phyloP scores from a whole-genome alignment of 1,139 yeast genomes.

The Lodderomyces pseudojiufengensis region DNA sequence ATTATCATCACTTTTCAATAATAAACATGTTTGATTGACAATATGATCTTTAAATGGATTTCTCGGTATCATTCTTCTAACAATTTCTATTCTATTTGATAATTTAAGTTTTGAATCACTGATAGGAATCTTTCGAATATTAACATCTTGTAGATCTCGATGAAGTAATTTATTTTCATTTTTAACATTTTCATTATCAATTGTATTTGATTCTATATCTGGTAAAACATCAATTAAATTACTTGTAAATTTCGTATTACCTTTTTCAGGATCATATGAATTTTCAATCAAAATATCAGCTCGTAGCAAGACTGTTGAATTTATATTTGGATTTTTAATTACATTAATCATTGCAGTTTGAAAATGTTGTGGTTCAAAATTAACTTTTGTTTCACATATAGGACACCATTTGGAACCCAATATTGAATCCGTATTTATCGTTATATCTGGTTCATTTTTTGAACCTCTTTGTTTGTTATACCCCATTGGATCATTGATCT shows the following conservation, averaged over 20 bases:
- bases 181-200: not conserved
- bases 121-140: slow-evolving; percentile 46
- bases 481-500: not conserved
- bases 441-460: slow-evolving; percentile 3
- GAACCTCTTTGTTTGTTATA: not conserved
- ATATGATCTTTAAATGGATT: slow-evolving; percentile 83
- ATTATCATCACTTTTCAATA: slow-evolving; percentile 26
- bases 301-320: slow-evolving; percentile 84
- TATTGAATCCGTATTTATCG: slow-evolving; percentile 28
- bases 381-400: slow-evolving; percentile 43
- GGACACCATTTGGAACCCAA: slow-evolving; percentile 71
- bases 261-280: slow-evolving; percentile 35
- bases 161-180: slow-evolving; percentile 37
- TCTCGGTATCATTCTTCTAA: slow-evolving; percentile 81
- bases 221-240: slow-evolving; percentile 33
- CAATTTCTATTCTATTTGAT: slow-evolving; percentile 49
- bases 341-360: slow-evolving; percentile 76
- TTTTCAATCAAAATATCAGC: slow-evolving; percentile 75
- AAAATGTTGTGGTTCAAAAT: slow-evolving; percentile 52
- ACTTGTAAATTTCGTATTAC: slow-evolving; percentile 33
- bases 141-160: slow-evolving; percentile 53
- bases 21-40: slow-evolving; percentile 78
- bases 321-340: slow-evolving; percentile 83
- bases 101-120: slow-evolving; percentile 25
- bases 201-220: slow-evolving; percentile 24